Evolutionary conservation across 2,329 filamentous ascomycete genomes (phyloP), one percentile per base, ranked within the genome.

Genomic region (Aspergillus puulaauensis): DNA sequence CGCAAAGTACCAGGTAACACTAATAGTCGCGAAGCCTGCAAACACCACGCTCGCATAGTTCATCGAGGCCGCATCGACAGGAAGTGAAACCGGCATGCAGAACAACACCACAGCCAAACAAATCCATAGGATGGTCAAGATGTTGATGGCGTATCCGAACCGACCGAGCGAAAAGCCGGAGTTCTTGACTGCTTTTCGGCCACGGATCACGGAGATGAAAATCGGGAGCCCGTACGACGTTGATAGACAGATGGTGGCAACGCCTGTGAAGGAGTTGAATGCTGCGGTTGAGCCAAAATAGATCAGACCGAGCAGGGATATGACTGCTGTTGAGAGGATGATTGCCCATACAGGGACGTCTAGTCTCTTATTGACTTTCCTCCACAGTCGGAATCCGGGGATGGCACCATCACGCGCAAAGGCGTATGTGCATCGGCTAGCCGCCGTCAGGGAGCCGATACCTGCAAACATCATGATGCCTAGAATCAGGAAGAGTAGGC

Each of bases 381-480:
- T 81, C 87, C 87, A 91, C 11, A 89, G 72, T 24, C 79, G 78
- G 62, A 87, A 87, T 1, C 86, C 87, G 0, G 89, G 89, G 54
- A 91, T 90, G 9, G 88, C 89, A 19, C 87, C 88, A 70, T 91
- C 89, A 45, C 89, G 82, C 2, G 89, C 87, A 70, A 91, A 91
- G 12, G 89, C 88, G 66, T 90, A 91, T 1, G 87, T 90, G 77
- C 88, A 90, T 23, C 89, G 82, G 52, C 85, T 88, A 2, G 90
- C 86, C 2, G 90, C 90, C 0, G 90, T 93, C 19, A 92, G 77
- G 1, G 89, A 86, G 6, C 89, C 89, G 35, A 89, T 86, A 19
- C 90, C 90, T 1, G 90, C 89, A 67, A 93, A 91, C 70, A 93
- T 81, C 58, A 89, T 80, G 66, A 93, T 91, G 1, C 89, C 89